Conservation (phyloP, 1,139 yeast genomes). For the Suhomyces maxii region DNA sequence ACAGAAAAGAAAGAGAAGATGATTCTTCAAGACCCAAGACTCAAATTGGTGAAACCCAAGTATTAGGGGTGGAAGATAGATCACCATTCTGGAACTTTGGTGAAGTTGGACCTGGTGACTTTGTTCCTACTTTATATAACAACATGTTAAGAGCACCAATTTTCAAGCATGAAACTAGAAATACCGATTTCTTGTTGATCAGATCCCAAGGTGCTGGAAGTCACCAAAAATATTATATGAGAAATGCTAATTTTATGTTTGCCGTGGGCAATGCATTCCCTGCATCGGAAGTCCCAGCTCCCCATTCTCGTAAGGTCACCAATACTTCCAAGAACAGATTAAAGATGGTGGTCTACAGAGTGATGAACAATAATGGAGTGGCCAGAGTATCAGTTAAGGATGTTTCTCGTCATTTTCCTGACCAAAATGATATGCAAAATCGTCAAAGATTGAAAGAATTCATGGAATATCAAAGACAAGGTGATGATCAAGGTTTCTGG, state of each 20-base stretch:
- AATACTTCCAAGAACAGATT: slow-evolving; percentile 88
- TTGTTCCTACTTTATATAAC: slow-evolving; percentile 91
- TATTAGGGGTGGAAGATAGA: slow-evolving; percentile 89
- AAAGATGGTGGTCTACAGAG: slow-evolving; percentile 90
- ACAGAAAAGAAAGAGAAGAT: slow-evolving; percentile 77
- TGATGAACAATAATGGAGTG: slow-evolving; percentile 72
- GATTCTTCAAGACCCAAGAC: slow-evolving; percentile 88
- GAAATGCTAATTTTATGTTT: slow-evolving; percentile 70
- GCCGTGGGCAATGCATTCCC: slow-evolving; percentile 94
- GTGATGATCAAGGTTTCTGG: slow-evolving; percentile 96
- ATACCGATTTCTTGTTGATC: slow-evolving; percentile 80
- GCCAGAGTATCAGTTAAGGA: slow-evolving; percentile 84
- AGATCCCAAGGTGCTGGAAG: slow-evolving; percentile 79
- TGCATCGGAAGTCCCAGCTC: slow-evolving; percentile 94
- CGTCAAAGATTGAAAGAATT: slow-evolving; percentile 94
- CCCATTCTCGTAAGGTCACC: slow-evolving; percentile 94
- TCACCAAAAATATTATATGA: slow-evolving; percentile 52
- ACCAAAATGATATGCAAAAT: slow-evolving; percentile 96
- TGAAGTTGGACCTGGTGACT: slow-evolving; percentile 89
- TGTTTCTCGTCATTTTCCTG: slow-evolving; percentile 91
- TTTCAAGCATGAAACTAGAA: slow-evolving; percentile 75
- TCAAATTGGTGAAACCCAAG: slow-evolving; percentile 92
- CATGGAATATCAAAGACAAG: slow-evolving; percentile 95
- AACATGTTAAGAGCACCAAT: slow-evolving; percentile 92
- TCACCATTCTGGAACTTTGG: slow-evolving; percentile 99